Percentiles rank a stretch among this genome's conserved stretches.
Evolutionary conservation across 1,139 yeast genomes (phyloP).

Genomic region (Yamadazyma mexicana): DNA sequence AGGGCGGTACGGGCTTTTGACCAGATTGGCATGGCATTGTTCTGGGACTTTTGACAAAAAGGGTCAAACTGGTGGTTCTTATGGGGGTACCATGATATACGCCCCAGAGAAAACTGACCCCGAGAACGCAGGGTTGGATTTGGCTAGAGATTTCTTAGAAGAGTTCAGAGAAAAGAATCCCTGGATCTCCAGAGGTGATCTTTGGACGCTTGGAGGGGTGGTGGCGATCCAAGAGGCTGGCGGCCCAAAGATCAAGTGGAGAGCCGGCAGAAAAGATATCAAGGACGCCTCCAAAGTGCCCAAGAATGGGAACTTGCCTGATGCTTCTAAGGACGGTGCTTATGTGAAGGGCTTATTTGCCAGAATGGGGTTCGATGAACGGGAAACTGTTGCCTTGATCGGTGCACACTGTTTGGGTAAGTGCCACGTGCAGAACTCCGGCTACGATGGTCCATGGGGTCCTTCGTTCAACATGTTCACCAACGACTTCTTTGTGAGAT

Average conservation of each 20-base stretch:
- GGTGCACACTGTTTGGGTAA: constrained; percentile 89
- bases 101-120: constrained; percentile 66
- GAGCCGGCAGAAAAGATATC: constrained; percentile 64
- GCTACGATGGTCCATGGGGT: constrained; percentile 95
- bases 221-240: constrained; percentile 81
- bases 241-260: constrained; percentile 87
- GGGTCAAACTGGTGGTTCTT: constrained; percentile 72
- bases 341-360: constrained; percentile 67
- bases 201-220: constrained; percentile 87
- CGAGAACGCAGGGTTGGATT: constrained; percentile 72
- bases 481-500: constrained; percentile 75
- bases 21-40: constrained; percentile 76
- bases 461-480: constrained; percentile 83
- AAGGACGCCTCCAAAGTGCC: constrained; percentile 39
- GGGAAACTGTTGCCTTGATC: constrained; percentile 80
- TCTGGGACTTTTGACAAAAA: constrained; percentile 67
- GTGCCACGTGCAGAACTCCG: constrained; percentile 67
- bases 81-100: constrained; percentile 80
- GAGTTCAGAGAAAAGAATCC: constrained; percentile 64
- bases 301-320: constrained; percentile 78
- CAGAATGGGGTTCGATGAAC: constrained; percentile 77
- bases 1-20: constrained; percentile 63
- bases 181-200: constrained; percentile 84
- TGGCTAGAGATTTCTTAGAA: constrained; percentile 64
- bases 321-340: constrained; percentile 66